These are phyloP conservation scores for Stachybotrys chartarum DNA, from an alignment of 2,329 filamentous ascomycete species.

Conservation along the genomic window DNA sequence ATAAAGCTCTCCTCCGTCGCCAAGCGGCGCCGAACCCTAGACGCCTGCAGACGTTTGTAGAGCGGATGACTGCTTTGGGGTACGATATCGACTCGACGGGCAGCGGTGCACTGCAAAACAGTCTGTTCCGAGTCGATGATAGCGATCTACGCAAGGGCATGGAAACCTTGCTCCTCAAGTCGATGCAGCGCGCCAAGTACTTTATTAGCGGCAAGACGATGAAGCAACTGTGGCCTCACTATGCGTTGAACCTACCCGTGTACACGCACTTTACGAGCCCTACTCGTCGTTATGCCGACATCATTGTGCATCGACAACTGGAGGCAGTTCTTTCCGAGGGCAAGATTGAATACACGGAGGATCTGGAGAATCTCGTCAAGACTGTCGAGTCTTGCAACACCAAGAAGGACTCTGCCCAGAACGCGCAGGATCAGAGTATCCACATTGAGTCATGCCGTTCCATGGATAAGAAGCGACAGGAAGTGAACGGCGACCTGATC, in stretches of 20 bases:
- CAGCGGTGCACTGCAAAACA: slow-evolving; percentile 88
- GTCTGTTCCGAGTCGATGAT: slow-evolving; percentile 89
- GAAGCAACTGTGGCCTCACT: slow-evolving; percentile 77
- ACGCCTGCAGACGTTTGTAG: slow-evolving; percentile 81
- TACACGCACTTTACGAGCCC: slow-evolving; percentile 98
- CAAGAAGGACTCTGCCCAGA: slow-evolving; percentile 97
- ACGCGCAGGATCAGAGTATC: slow-evolving; percentile 96
- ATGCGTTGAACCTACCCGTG: slow-evolving; percentile 82
- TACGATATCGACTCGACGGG: slow-evolving; percentile 85
- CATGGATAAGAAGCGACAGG: slow-evolving; percentile 87
- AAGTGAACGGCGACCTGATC: slow-evolving; percentile 84
- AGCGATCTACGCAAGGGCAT: slow-evolving; percentile 89
- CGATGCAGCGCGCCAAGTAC: slow-evolving; percentile 95
- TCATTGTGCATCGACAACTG: slow-evolving; percentile 91
- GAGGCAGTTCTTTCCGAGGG: slow-evolving; percentile 79
- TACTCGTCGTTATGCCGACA: slow-evolving; percentile 87
- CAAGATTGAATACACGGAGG: slow-evolving; percentile 78
- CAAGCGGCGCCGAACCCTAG: slow-evolving; percentile 81
- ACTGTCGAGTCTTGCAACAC: slow-evolving; percentile 94
- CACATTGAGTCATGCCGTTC: slow-evolving; percentile 95
- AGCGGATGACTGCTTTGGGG: slow-evolving; percentile 86
- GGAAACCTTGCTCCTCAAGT: slow-evolving; percentile 91
- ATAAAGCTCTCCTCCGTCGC: slow-evolving; percentile 86
- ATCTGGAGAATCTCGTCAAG: slow-evolving; percentile 82
- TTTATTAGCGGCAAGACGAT: slow-evolving; percentile 74